Base-by-base conservation (phyloP, 2,329 filamentous ascomycete species). In the Claviceps sp. region DNA sequence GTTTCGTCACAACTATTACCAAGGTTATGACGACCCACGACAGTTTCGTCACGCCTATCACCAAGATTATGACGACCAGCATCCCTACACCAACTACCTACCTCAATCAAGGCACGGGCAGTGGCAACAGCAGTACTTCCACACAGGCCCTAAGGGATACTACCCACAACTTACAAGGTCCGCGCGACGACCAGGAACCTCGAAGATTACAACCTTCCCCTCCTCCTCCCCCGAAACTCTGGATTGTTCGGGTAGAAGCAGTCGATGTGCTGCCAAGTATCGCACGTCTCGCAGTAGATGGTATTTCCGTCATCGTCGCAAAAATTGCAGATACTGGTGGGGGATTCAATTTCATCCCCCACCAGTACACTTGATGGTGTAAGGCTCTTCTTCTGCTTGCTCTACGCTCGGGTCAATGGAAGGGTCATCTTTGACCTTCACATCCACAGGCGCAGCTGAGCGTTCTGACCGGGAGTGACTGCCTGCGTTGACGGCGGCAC, bases 321-420 rank as follows among this genome's bases (percentile, higher is more conserved):
- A 69, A 86, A 96, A 67, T 83, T 83, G 72, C 93, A 98, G 61
- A 97, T 95, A 78, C 93, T n/a, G n/a, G n/a, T n/a, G n/a, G n/a
- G n/a, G n/a, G n/a, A n/a, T n/a, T n/a, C n/a, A n/a, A n/a, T n/a
- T n/a, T n/a, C n/a, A n/a, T n/a, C n/a, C n/a, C n/a, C n/a, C n/a
- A n/a, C n/a, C n/a, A n/a, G n/a, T n/a, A n/a, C n/a, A 98, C 76
- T 94, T 95, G 73, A 97, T 96, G 54, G 88, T 94, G 68, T 94
- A 95, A 17, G 85, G 85, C 69, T 91, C 86, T 70, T 90, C 86
- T 62, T 84, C 81, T 55, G 66, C 69, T 52, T 69, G 66, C 68
- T 84, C 76, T 59, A 68, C 67, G 68, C 74, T 74, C 53, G 67
- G 68, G 53, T 66, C 60, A 55, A 64, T 64, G 3, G 47, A 42